phyloP scores from a whole-genome alignment of 768 basidiomycete genomes.

The Mycena floridula region DNA sequence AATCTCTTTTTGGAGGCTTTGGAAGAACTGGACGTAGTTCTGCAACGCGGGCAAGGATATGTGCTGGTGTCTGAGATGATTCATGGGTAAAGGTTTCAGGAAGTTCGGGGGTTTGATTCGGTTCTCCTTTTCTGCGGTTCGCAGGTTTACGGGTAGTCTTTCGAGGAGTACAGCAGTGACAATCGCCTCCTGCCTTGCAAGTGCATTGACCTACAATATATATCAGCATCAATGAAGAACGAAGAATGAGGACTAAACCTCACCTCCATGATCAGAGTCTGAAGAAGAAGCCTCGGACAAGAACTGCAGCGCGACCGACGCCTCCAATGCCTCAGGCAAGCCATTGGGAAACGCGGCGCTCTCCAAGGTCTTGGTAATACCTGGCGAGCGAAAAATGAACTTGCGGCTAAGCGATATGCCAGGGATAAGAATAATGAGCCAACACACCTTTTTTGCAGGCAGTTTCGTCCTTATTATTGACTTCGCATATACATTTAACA shows the following conservation, averaged over 20 bases:
- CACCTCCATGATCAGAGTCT: constrained; percentile 64
- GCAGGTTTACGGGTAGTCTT: constrained; percentile 30
- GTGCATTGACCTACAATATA: constrained; percentile 26
- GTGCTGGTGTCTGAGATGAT: constrained; percentile 27
- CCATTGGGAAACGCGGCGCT: constrained; percentile 79
- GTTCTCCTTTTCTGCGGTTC: constrained; percentile 21
- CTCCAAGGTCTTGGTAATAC: constrained; percentile 53
- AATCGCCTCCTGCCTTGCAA: constrained; percentile 47
- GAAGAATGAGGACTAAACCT: constrained; percentile 43
- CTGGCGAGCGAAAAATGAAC: constrained; percentile 30
- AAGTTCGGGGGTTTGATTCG: neutral
- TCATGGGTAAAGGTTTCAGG: constrained; percentile 7
- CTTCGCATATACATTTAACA: constrained; percentile 80
- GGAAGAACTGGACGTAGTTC: constrained; percentile 70
- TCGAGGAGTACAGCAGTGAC: constrained; percentile 54
- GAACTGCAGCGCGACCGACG: constrained; percentile 45
- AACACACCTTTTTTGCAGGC: constrained; percentile 61
- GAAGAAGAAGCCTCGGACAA: constrained; percentile 43
- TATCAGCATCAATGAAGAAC: constrained; percentile 38
- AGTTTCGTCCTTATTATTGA: constrained; percentile 52
- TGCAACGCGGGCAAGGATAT: constrained; percentile 55
- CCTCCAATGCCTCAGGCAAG: constrained; percentile 63
- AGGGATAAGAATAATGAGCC: constrained; percentile 9
- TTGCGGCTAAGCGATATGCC: constrained; percentile 36
- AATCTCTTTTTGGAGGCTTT: constrained; percentile 34